Percentiles rank a stretch among this genome's conserved stretches.
phyloP scores from a whole-genome alignment of 78 protist species.

The Creolimax fragrantissima region DNA sequence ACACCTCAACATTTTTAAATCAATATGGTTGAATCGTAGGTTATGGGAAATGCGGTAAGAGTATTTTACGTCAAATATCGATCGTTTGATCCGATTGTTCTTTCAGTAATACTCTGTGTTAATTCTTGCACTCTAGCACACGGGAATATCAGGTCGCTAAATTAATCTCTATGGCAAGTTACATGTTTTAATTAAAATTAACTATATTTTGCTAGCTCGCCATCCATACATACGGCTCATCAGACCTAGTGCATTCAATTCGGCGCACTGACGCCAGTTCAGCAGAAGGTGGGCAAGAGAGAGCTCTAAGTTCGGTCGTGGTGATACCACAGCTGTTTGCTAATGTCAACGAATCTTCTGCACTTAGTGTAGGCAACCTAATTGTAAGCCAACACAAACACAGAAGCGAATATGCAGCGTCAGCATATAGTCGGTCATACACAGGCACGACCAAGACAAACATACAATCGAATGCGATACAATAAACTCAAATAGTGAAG shows the following conservation, averaged over 20 bases:
- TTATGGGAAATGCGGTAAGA: too few species aligned
- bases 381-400: not conserved
- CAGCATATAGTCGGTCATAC: not conserved
- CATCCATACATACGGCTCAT: not conserved
- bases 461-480: too few species aligned
- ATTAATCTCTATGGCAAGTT: not conserved
- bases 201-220: not conserved
- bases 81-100: too few species aligned
- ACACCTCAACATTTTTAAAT: too few species aligned
- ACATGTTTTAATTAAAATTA: not conserved
- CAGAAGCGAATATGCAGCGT: not conserved
- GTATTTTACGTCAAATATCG: too few species aligned
- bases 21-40: too few species aligned
- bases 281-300: not conserved
- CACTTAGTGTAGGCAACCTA: not conserved
- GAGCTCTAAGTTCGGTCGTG: not conserved
- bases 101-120: too few species aligned
- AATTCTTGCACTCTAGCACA: not conserved
- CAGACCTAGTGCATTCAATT: not conserved
- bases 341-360: not conserved
- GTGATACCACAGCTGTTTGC: not conserved
- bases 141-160: not conserved
- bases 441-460: not conserved
- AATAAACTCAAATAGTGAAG: not conserved
- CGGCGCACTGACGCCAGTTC: not conserved